Percentiles rank a stretch among this genome's conserved stretches.
phyloP scores from a whole-genome alignment of 129 eudicot species.

The Rutidosis leptorrhynchoides region DNA sequence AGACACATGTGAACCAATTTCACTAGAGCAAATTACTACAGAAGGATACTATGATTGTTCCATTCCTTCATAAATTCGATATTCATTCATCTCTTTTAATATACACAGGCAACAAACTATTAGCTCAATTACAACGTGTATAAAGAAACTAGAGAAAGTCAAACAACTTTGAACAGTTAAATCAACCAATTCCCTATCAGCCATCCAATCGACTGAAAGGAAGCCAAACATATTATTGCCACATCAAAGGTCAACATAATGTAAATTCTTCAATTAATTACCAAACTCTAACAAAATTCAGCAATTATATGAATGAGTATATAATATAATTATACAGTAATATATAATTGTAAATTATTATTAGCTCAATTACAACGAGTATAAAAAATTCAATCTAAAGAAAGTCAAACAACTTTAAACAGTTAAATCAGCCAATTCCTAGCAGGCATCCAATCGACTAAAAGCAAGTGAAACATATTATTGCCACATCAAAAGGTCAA shows the following conservation, averaged over 20 bases:
- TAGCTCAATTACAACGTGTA: slow-evolving; percentile 20
- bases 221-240: slow-evolving; percentile 1
- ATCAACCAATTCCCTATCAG: slow-evolving; percentile 27
- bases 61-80: background rate
- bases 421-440: slow-evolving; percentile 33
- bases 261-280: background rate
- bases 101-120: background rate
- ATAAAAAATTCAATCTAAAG: background rate
- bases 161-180: slow-evolving; percentile 34
- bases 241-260: slow-evolving; percentile 13
- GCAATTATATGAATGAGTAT: background rate
- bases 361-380: slow-evolving; percentile 19
- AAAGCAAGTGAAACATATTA: slow-evolving; percentile 20
- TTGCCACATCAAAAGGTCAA: slow-evolving; percentile 13
- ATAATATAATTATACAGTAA: too few relatives aligned
- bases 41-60: background rate
- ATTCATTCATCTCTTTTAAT: background rate
- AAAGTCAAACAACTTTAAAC: slow-evolving; percentile 37
- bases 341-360: too few relatives aligned
- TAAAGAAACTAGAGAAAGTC: slow-evolving; percentile 22
- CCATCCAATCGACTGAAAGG: slow-evolving; percentile 7
- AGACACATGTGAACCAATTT: background rate
- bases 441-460: background rate
- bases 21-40: background rate
- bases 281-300: slow-evolving; percentile 6